Evolutionary conservation across 306 rosid genomes (phyloP), one percentile per base, ranked within the genome.

Genomic region (Casuarina cunninghamiana): DNA sequence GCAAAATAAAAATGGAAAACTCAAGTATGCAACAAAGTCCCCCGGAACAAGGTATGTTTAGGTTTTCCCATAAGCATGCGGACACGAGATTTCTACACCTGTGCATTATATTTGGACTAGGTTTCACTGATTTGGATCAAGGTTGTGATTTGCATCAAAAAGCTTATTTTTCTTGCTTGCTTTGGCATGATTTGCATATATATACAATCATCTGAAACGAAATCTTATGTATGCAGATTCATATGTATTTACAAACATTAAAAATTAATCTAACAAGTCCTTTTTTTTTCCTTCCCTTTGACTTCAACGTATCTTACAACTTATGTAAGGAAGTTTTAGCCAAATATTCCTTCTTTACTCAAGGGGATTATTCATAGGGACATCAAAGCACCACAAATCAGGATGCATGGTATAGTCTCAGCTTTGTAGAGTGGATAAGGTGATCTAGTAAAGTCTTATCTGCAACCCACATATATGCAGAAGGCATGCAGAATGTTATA

Each of bases 401-500:
- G 71, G 71, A 66, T 19, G 46, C 71, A 17, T 17, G 71, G n/a
- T n/a, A 13, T n/a, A 1, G 35, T 66, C 42, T 21, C 9, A 12
- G 26, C 26, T 66, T 66, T 66, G 71, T 42, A 17, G 12, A 26
- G 71, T 66, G 71, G 49, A 6, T 7, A 66, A 21, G 46, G 69
- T 2, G n/a, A 63, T 63, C 46, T 21, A 63, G 46, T 63, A 26
- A 26, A 37, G n/a, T 63, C 69, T 39, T 3, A 45, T 38, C 46
- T 63, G 69, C 46, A 63, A 63, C 69, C 46, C 51, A 48, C 51
- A 58, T 26, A 37, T 58, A 38, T 39, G 38, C 3, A 26, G 17
- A 68, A 7, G 41, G n/a, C 58, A 77, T 78, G 38, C 19, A 51
- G 17, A 74, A 71, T 38, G 61, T 65, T 41, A 73, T 46, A 63